Percentiles rank a stretch among this genome's conserved stretches.
Evolutionary conservation across 2,329 filamentous ascomycete species (phyloP).

Genomic region (Trichoderma sp.): DNA sequence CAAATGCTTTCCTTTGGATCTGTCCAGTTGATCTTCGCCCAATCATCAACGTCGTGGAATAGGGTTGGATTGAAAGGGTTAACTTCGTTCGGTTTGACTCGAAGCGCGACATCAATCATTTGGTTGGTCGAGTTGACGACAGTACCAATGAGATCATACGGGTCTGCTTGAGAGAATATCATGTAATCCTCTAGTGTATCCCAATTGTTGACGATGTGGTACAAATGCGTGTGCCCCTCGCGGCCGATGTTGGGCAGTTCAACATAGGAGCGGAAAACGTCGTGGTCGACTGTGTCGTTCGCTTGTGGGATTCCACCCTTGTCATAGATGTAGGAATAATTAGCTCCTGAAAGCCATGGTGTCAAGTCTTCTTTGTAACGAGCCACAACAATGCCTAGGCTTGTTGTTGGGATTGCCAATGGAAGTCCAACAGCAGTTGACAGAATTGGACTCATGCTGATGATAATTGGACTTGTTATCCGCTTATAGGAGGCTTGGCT

Average conservation of each 20-base stretch:
- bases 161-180: constrained; percentile 10
- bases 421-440: neutral
- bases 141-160: constrained; percentile 1
- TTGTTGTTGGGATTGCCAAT: neutral
- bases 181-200: constrained; percentile 13
- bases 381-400: constrained; percentile 9
- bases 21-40: constrained; percentile 14
- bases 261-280: constrained; percentile 7
- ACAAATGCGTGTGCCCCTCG: constrained; percentile 6
- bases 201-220: constrained; percentile 8
- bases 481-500: neutral
- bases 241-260: constrained; percentile 14
- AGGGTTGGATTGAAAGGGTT: constrained; percentile 1
- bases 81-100: neutral
- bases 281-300: constrained; percentile 13
- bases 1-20: constrained; percentile 16
- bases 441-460: neutral
- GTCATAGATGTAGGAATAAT: constrained; percentile 11
- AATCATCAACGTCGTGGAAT: constrained; percentile 7
- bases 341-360: constrained; percentile 2
- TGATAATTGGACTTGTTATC: neutral
- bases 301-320: constrained; percentile 3
- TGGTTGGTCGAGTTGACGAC: constrained; percentile 7
- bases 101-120: constrained; percentile 3
- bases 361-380: constrained; percentile 2